These are phyloP conservation scores for Coemansia sp. DNA, from an alignment of 192 early-diverging fungal genomes.

Conservation along the genomic window DNA sequence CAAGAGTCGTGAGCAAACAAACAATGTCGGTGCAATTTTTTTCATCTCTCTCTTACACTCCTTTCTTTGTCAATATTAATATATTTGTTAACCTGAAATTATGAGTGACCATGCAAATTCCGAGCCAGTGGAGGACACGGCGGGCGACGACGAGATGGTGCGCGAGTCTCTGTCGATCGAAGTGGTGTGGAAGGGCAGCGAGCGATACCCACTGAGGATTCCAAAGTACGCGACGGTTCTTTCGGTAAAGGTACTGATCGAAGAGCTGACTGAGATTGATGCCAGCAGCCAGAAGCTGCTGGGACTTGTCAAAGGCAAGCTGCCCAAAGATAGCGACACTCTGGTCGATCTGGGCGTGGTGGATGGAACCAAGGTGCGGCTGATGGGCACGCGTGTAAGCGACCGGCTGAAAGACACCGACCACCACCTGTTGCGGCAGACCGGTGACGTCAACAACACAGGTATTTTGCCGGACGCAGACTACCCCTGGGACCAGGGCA, in stretches of 20 bases:
- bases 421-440: neutral
- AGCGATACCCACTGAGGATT: constrained; percentile 28
- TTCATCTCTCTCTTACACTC: neutral
- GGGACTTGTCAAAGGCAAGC: constrained; percentile 62
- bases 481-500: neutral
- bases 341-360: constrained; percentile 21
- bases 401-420: constrained; percentile 16
- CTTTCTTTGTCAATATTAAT: neutral
- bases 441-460: constrained; percentile 2
- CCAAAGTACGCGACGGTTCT: constrained; percentile 41
- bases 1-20: neutral
- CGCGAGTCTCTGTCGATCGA: constrained; percentile 33
- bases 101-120: neutral
- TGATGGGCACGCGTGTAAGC: constrained; percentile 33
- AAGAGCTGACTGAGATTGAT: constrained; percentile 64
- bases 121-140: neutral
- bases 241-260: constrained; percentile 46
- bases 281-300: constrained; percentile 69
- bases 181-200: constrained; percentile 33
- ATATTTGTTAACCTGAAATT: neutral
- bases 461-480: constrained; percentile 15
- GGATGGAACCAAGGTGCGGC: constrained; percentile 27
- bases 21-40: too few relatives aligned
- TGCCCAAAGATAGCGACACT: constrained; percentile 53
- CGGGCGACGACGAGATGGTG: constrained; percentile 30